Evolutionary conservation across 805 yeast genomes (phyloP).

Genomic region (Starmerella tilneyi): DNA sequence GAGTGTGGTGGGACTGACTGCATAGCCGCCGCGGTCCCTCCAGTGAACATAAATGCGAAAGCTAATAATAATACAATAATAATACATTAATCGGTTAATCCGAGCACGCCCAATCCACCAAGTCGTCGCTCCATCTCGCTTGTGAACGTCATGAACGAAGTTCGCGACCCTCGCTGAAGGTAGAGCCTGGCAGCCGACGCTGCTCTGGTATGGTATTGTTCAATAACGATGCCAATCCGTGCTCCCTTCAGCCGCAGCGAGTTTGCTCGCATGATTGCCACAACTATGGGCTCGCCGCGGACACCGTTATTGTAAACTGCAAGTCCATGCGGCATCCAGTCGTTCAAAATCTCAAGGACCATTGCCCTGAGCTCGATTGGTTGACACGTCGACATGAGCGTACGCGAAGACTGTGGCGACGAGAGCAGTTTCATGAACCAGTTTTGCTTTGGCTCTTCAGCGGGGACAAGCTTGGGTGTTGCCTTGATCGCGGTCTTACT

Average conservation of each 20-base stretch:
- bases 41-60: no score
- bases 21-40: no score
- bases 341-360: constrained; percentile 28
- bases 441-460: constrained; percentile 29
- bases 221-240: constrained; percentile 26
- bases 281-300: constrained; percentile 27
- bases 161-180: constrained; percentile 28
- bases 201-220: constrained; percentile 12
- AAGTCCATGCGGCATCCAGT: constrained; percentile 34
- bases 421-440: constrained; percentile 33
- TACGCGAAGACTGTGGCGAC: constrained; percentile 19
- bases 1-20: no score
- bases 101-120: constrained; percentile 14
- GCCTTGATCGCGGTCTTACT: neutral
- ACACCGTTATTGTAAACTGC: constrained; percentile 27
- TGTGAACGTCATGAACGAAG: constrained; percentile 27
- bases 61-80: constrained; percentile 1
- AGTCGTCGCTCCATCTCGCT: constrained; percentile 28
- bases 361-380: constrained; percentile 28
- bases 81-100: constrained; percentile 1
- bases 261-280: constrained; percentile 30
- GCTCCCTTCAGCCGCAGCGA: constrained; percentile 30
- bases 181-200: constrained; percentile 25
- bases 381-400: constrained; percentile 26
- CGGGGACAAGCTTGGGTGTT: neutral